A percentile compares a stretch with the other conserved stretches of the same genome.
These are phyloP conservation scores for Citrus australasica DNA, from an alignment of 345 rosid species.

Conservation along the genomic window DNA sequence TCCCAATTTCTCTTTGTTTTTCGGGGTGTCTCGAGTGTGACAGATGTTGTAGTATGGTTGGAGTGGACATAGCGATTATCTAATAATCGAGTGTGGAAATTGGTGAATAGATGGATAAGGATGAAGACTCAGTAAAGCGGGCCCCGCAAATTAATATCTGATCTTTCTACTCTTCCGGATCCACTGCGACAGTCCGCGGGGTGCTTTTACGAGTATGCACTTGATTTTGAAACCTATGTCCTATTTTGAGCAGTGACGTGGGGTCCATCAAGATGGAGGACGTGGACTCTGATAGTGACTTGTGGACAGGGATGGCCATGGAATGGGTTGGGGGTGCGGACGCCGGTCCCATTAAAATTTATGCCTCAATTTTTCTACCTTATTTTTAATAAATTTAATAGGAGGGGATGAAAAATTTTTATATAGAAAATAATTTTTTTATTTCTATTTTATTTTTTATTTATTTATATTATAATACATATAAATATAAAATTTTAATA, in stretches of 20 bases:
- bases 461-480: too few species aligned
- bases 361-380: too few species aligned
- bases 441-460: too few species aligned
- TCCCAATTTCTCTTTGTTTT: neutral
- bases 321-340: too few species aligned
- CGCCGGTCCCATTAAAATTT: too few species aligned
- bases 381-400: too few species aligned
- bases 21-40: neutral
- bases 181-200: neutral
- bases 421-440: rapidly evolving
- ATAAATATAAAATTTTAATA: too few species aligned
- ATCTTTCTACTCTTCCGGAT: neutral
- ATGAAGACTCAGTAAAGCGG: constrained; percentile 36
- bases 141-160: constrained; percentile 33
- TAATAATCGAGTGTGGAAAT: constrained; percentile 17
- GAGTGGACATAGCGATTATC: constrained; percentile 12
- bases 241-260: constrained; percentile 3
- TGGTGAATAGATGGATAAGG: constrained; percentile 44
- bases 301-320: too few species aligned
- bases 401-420: too few species aligned
- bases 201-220: constrained; percentile 15
- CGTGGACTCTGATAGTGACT: neutral
- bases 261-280: constrained; percentile 10
- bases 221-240: constrained; percentile 8
- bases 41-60: neutral